Base-by-base conservation (phyloP, 331 rosid species). In the Spiraea crenata region DNA sequence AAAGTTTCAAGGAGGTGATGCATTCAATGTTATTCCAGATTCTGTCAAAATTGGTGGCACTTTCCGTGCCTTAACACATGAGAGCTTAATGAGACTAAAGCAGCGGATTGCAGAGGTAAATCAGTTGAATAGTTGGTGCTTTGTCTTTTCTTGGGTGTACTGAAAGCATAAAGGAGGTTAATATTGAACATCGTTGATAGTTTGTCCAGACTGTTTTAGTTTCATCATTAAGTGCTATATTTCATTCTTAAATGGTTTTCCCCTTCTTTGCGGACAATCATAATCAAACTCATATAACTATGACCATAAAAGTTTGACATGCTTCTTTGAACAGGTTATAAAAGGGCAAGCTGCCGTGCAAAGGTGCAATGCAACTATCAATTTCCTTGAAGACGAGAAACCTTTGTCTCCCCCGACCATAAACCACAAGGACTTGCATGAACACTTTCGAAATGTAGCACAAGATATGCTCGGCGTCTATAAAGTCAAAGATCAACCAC, bases 1-100 rank as follows among this genome's bases (percentile, higher is more conserved):
- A 11, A 90, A 78, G 62, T 82, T 90, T 77, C 88, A 90, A 78
- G 98, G 98, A 67, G 98, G 96, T 71, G 92, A 83, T 49, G 96
- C 98, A 16, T 86, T 88, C 79, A 92, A 92, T 70, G 89, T 92
- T 54, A 92, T 92, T 82, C 98, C 98, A n/a, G 98, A 92, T 82
- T 86, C 85, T 63, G 95, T 92, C 67, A 83, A 86, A 15, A 84
- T 90, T 55, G 96, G 90, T 34, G 98, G 98, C 77, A 90, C 98
- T 57, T 90, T 86, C 74, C 92, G 96, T 37, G 90, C 92, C 70
- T 87, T 92, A 69, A 72, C 85, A 13, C 78, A 48, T 78, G 78
- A 84, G 65, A 82, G 77, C 64, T 57, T 92, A 41, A 3, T 63
- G 59, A 86, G 81, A 57, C 92, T 92, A 17, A 75, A 74, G 73